Evolutionary conservation across 1,139 yeast genomes (phyloP).

Genomic region (Sugiyamaella neomexicana): DNA sequence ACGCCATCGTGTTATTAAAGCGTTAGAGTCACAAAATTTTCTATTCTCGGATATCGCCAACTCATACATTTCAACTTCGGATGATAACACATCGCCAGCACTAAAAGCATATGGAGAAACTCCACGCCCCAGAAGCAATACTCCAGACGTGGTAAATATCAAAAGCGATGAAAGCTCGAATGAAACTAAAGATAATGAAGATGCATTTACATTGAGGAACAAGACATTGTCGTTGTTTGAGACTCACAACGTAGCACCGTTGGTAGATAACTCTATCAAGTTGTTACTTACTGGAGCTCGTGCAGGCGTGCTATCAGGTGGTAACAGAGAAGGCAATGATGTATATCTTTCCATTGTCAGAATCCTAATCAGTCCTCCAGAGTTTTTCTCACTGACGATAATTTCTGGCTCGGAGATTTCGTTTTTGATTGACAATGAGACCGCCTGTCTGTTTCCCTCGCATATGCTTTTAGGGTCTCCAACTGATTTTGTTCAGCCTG

Average conservation of each 20-base stretch:
- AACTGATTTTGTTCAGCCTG: conserved; percentile 58
- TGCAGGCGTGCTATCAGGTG: conserved; percentile 7
- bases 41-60: conserved; percentile 45
- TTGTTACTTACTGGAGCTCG: conserved; percentile 49
- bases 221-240: conserved; percentile 49
- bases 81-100: conserved; percentile 2
- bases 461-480: conserved; percentile 55
- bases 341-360: conserved; percentile 32
- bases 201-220: conserved; percentile 16
- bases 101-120: not conserved
- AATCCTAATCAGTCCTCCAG: conserved; percentile 42
- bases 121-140: not conserved
- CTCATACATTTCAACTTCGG: conserved; percentile 29
- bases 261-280: conserved; percentile 45
- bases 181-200: not conserved
- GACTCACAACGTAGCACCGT: conserved; percentile 44
- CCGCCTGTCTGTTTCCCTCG: conserved; percentile 37
- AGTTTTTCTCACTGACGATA: conserved; percentile 61
- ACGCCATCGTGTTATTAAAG: conserved; percentile 48
- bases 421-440: conserved; percentile 48
- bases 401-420: conserved; percentile 53
- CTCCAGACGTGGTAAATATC: too few relatives aligned
- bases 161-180: not conserved
- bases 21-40: conserved; percentile 49
- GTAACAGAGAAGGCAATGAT: conserved; percentile 25